phyloP scores from a whole-genome alignment of 345 rosid species.

The Abelmoschus esculentus region DNA sequence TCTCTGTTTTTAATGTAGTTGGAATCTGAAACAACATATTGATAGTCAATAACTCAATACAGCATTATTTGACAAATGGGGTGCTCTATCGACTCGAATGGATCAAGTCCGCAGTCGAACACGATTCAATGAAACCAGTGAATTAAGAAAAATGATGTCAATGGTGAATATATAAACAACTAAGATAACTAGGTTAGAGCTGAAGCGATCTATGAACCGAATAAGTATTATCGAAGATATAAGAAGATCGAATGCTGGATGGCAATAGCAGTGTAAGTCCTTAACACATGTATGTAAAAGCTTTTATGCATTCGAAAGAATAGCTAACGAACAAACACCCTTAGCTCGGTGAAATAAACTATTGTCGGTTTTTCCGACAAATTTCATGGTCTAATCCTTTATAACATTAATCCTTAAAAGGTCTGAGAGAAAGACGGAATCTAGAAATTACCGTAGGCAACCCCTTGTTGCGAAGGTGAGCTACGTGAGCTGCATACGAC shows the following conservation, averaged over 20 bases:
- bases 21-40: conserved; percentile 49
- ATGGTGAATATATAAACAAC: neutral
- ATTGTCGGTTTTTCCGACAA: neutral
- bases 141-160: neutral
- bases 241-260: neutral
- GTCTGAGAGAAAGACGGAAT: neutral
- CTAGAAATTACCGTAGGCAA: conserved; percentile 59
- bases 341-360: neutral
- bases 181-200: neutral
- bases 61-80: neutral
- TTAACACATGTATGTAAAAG: neutral
- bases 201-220: neutral
- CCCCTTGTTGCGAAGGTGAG: conserved; percentile 76
- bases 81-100: neutral
- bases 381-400: neutral
- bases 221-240: neutral
- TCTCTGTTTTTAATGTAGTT: conserved; percentile 67
- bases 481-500: conserved; percentile 69
- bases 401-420: neutral
- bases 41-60: neutral
- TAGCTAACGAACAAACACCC: neutral
- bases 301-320: neutral
- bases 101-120: neutral
- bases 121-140: neutral
- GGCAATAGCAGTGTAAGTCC: neutral